A percentile compares a stretch with the other conserved stretches of the same genome.
Conservation (phyloP, 2,329 filamentous ascomycete species). For the Mariannaea elegans region DNA sequence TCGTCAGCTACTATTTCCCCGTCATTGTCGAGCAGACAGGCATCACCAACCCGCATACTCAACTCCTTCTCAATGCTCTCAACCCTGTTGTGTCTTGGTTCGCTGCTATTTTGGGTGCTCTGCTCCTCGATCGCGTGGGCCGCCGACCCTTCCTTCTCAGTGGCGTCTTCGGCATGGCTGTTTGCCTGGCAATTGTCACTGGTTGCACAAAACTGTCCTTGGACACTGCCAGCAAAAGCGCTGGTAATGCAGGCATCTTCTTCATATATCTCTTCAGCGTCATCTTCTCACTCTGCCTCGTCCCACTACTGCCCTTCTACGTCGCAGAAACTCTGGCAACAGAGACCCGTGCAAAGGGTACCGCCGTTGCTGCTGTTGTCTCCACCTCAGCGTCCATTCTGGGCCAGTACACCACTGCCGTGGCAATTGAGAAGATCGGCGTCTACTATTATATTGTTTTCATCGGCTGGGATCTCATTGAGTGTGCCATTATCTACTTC, state of each 20-base stretch:
- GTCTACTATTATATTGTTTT: constrained; percentile 3
- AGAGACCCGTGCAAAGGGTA: background rate
- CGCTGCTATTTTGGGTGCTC: constrained; percentile 54
- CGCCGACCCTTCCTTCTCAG: constrained; percentile 61
- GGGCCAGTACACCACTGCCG: constrained; percentile 1
- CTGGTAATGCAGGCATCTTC: constrained; percentile 32
- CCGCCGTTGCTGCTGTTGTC: background rate
- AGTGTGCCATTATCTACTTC: background rate
- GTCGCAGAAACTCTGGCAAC: constrained; percentile 46
- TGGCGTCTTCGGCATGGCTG: constrained; percentile 49
- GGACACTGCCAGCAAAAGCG: constrained; percentile 35
- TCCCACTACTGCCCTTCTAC: constrained; percentile 52
- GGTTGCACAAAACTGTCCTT: constrained; percentile 17
- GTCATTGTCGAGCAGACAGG: constrained; percentile 47
- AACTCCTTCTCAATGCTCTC: constrained; percentile 59
- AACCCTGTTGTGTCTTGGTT: constrained; percentile 57
- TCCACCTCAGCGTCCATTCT: background rate
- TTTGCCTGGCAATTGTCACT: constrained; percentile 57
- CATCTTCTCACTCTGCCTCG: constrained; percentile 61
- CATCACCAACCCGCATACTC: constrained; percentile 46
- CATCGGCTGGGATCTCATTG: background rate
- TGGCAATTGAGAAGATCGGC: background rate
- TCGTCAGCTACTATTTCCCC: constrained; percentile 64
- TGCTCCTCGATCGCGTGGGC: constrained; percentile 52
- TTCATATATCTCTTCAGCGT: constrained; percentile 60